phyloP scores from a whole-genome alignment of 2,329 filamentous ascomycete species.

The Stagonosporopsis chrysanthemi region DNA sequence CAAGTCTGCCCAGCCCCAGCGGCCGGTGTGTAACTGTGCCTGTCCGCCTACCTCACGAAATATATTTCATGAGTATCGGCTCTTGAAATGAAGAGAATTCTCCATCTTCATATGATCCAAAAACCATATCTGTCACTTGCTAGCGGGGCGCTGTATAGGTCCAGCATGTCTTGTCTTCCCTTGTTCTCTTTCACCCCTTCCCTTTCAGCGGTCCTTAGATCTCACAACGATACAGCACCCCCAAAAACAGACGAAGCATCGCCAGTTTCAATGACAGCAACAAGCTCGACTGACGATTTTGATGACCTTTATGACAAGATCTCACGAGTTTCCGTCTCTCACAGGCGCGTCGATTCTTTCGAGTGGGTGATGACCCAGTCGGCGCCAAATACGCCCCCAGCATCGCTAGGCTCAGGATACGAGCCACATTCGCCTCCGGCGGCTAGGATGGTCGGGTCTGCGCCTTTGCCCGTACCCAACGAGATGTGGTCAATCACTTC shows the following conservation, averaged over 20 bases:
- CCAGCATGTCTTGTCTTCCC: slow-evolving; percentile 13
- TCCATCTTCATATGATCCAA: background rate
- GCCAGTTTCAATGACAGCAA: background rate
- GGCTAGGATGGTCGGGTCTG: background rate
- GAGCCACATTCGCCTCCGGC: background rate
- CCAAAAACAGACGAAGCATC: background rate
- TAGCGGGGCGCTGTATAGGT: background rate
- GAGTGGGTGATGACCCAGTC: slow-evolving; percentile 17
- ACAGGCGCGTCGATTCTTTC: slow-evolving; percentile 14
- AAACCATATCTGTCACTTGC: background rate
- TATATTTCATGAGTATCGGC: background rate
- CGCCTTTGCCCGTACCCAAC: slow-evolving; percentile 8
- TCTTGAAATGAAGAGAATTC: background rate
- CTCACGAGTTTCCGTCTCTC: slow-evolving; percentile 14
- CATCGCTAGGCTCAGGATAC: background rate
- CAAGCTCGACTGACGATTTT: background rate
- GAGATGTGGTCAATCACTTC: slow-evolving; percentile 5
- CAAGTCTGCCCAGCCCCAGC: background rate
- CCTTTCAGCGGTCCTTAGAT: background rate
- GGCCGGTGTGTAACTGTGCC: background rate
- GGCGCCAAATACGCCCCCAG: slow-evolving; percentile 7
- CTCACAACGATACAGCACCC: background rate
- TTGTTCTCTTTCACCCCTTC: slow-evolving; percentile 8
- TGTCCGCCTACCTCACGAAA: background rate
- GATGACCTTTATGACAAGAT: slow-evolving; percentile 11